Percentiles rank a stretch among this genome's conserved stretches.
Evolutionary conservation across 1,284 basidiomycete genomes (phyloP).

Genomic region (Cyathus pygmaeus): DNA sequence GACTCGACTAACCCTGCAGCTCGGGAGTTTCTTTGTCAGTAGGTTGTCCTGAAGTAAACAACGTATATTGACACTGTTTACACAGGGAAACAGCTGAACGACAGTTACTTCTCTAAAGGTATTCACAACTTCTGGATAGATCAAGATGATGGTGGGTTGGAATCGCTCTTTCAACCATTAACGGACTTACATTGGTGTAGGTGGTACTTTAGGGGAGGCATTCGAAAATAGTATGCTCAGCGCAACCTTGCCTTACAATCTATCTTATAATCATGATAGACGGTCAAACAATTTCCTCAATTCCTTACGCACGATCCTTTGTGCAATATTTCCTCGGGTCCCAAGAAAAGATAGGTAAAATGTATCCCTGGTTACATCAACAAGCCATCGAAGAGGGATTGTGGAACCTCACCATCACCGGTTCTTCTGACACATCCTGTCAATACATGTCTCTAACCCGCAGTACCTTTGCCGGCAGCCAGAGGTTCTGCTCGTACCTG

Average conservation of each 20-base stretch:
- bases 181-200: too few relatives aligned
- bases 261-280: constrained; percentile 26
- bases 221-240: constrained; percentile 46
- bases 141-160: constrained; percentile 44
- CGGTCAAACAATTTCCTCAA: constrained; percentile 43
- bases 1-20: constrained; percentile 45
- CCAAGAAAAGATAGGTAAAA: constrained; percentile 50
- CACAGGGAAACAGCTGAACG: constrained; percentile 50
- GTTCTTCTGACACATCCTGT: constrained; percentile 31
- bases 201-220: constrained; percentile 48
- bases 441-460: constrained; percentile 52
- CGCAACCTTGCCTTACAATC: not conserved
- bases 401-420: constrained; percentile 40
- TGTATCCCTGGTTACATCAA: constrained; percentile 54
- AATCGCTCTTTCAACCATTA: too few relatives aligned
- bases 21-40: constrained; percentile 42
- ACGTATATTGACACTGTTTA: not conserved
- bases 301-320: constrained; percentile 49
- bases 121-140: constrained; percentile 57
- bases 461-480: constrained; percentile 51
- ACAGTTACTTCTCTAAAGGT: constrained; percentile 54
- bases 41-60: not conserved
- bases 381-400: constrained; percentile 45
- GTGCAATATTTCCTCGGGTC: constrained; percentile 52
- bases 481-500: constrained; percentile 53